Evolutionary conservation across 2,329 filamentous ascomycete species (phyloP), one percentile per base, ranked within the genome.

Genomic region (Calonectria pteridis): DNA sequence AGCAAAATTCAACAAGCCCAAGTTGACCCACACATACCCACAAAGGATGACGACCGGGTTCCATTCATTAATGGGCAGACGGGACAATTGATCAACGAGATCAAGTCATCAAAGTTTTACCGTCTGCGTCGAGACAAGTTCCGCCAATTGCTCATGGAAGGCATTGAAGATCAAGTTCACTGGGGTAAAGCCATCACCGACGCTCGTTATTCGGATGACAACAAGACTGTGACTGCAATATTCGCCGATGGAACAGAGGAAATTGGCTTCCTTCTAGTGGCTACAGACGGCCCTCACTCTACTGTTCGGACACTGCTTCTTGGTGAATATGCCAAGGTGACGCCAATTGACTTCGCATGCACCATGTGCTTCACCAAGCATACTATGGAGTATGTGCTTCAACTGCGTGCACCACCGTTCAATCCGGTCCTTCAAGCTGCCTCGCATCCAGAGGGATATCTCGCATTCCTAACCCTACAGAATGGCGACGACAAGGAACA

Each of bases 321-420:
- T 59, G 55, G 55, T 5, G 33, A 35, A 28, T 33, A 59, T n/a
- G 55, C 55, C n/a, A 37, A 14, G 10, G 33, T 59, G 13, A 37
- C 53, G 20, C 53, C 53, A 26, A 58, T 58, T 10, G 53, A 37
- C 28, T 58, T 58, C 6, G 53, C 31, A 14, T 58, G 53, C 53
- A 26, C 53, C 31, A 58, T 58, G 53, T 58, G 53, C 31, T 58
- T 58, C 53, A 58, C 53, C n/a, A 58, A 37, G 31, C 53, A 58
- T 14, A 58, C 53, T 13, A n/a, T 31, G 23, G 53, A 58, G 11
- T 31, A 58, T 35, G 53, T n/a, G 26, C 20, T 58, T 26, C n/a
- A 16, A 23, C 31, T 58, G 2, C 53, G 53, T 10, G 53, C 53
- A 11, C 53, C 29, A 1, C 53, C 53, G 11, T 29, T 35, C 11